Percentiles rank a stretch among this genome's conserved stretches.
These are phyloP conservation scores for Syzygium aqueum DNA, from an alignment of 345 rosid species.

Conservation along the genomic window DNA sequence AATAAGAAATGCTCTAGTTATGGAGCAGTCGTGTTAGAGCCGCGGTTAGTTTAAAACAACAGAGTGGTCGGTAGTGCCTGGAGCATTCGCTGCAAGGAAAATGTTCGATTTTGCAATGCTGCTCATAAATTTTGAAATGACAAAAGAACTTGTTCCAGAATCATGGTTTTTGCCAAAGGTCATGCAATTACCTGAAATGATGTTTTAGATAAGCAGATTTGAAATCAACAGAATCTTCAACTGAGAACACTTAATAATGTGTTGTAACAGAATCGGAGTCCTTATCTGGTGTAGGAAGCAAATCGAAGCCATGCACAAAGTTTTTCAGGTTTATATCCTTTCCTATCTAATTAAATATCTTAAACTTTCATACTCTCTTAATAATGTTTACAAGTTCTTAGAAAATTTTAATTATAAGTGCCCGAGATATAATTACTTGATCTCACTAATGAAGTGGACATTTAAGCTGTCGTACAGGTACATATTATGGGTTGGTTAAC, in stretches of 20 bases:
- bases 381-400: constrained; percentile 10
- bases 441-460: constrained; percentile 24
- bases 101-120: neutral
- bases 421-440: constrained; percentile 12
- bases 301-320: constrained; percentile 99
- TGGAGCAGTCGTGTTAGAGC: neutral
- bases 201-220: neutral
- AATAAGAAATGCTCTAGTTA: neutral
- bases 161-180: neutral
- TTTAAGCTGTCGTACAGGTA: constrained; percentile 37
- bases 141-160: neutral
- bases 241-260: constrained; percentile 56
- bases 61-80: neutral
- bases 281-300: constrained; percentile 99
- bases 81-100: neutral
- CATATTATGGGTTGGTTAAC: constrained; percentile 12
- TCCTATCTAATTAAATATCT: constrained; percentile 38
- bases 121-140: neutral
- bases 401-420: constrained; percentile 3
- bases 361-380: constrained; percentile 1
- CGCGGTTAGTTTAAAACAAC: neutral
- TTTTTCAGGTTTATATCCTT: constrained; percentile 96
- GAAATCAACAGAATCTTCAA: constrained; percentile 17
- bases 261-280: constrained; percentile 85
- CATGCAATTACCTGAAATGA: neutral